Base-by-base conservation (phyloP, 805 yeast genomes). In the Schwanniomyces occidentalis region DNA sequence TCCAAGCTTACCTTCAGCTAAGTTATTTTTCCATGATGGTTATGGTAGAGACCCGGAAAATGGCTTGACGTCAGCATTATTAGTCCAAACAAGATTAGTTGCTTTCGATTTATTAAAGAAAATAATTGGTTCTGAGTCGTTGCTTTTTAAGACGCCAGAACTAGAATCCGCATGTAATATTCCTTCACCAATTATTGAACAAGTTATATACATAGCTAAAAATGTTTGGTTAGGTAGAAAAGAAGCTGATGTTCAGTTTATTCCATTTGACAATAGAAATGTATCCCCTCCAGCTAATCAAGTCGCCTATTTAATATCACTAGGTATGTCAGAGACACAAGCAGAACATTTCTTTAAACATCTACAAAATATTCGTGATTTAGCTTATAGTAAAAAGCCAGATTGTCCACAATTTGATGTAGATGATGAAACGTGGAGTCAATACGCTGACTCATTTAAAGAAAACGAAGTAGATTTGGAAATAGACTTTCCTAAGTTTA, bases 181-280 rank as follows among this genome's bases (percentile, higher is more conserved):
- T 21, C 71, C 76, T 0, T 31, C 51, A 8, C 42, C 44, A 1
- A 59, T 78, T 4, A 59, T 76, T 29, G 74, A 73, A 17, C 73
- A 71, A 38, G 34, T 78, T 1, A 55, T 78, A 12, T 53, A 62
- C 3, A 60, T 80, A 26, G 52, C 75, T 19, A 68, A 65, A 30
- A 62, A 68, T 30, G 58, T 71, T 1, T 75, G 62, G 43, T 55
- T 56, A 7, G 50, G 57, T 1, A 52, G 55, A n/a, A 59, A 66
- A 5, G 71, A 68, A 26, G 15, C 24, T 42, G 17, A 44, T 54
- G 24, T 46, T 63, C 25, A 67, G 49, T 51, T 69, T 63, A 25
- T 61, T 61, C 61, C 57, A 28, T 38, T 63, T 48, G 44, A 44
- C 27, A 27, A 39, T 40, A 60, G 58, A 31, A 60, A 65, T 16